phyloP scores from a whole-genome alignment of 768 basidiomycete species.

The Leccinum sublutescens region DNA sequence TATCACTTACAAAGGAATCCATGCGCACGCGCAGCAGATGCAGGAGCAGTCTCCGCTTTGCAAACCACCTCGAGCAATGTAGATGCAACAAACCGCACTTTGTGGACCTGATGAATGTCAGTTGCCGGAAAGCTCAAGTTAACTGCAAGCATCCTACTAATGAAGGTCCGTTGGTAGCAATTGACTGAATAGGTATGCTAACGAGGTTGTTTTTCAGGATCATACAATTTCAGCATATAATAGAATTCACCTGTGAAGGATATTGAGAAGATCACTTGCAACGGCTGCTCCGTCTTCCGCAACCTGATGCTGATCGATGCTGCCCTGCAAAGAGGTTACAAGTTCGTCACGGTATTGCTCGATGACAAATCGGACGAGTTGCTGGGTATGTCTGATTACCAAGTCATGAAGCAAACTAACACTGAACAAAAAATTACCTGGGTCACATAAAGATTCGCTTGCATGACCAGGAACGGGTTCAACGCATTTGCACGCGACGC shows the following conservation, averaged over 20 bases:
- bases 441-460: conserved; percentile 89
- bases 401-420: not conserved
- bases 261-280: conserved; percentile 81
- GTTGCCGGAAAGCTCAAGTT: not conserved
- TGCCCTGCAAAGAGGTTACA: conserved; percentile 62
- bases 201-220: conserved; percentile 1
- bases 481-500: conserved; percentile 81
- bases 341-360: conserved; percentile 92
- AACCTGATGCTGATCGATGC: conserved; percentile 59
- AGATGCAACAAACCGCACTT: conserved; percentile 92
- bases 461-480: conserved; percentile 89
- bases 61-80: conserved; percentile 82
- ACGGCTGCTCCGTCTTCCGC: conserved; percentile 80
- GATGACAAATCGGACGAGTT: conserved; percentile 90
- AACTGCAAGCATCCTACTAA: conserved; percentile 42
- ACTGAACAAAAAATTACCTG: conserved; percentile 52
- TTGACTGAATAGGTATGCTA: conserved; percentile 87
- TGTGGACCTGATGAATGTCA: conserved; percentile 61
- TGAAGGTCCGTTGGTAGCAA: conserved; percentile 85
- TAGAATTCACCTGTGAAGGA: conserved; percentile 66
- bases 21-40: conserved; percentile 80
- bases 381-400: conserved; percentile 43
- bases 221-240: not conserved
- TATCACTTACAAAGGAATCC: conserved; percentile 71
- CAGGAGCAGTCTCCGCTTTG: conserved; percentile 77